Conservation (phyloP, 2,329 filamentous ascomycete species). For the Pyrenochaeta sp. region DNA sequence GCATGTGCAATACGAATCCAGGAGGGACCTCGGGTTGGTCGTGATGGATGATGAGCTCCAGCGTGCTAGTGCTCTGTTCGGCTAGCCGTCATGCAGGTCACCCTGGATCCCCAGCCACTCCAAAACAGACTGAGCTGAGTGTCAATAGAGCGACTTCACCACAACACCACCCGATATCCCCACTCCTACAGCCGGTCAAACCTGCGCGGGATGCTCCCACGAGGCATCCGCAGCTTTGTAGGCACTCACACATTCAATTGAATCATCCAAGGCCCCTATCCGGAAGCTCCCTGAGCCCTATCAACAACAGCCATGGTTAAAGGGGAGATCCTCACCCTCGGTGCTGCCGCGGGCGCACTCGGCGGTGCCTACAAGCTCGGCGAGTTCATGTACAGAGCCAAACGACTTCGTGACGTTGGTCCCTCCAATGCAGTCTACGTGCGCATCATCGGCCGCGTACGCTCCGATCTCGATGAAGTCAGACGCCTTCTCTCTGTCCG, state of each 20-base stretch:
- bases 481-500: slow-evolving; percentile 47
- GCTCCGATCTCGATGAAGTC: slow-evolving; percentile 49
- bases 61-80: slow-evolving; percentile 13
- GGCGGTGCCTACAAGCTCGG: slow-evolving; percentile 50
- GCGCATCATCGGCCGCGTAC: slow-evolving; percentile 49
- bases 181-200: slow-evolving; percentile 27
- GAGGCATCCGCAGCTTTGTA: slow-evolving; percentile 38
- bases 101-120: slow-evolving; percentile 26
- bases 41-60: slow-evolving; percentile 23
- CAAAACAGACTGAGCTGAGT: slow-evolving; percentile 31
- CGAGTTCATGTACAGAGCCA: slow-evolving; percentile 48
- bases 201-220: slow-evolving; percentile 46
- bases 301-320: slow-evolving; percentile 40
- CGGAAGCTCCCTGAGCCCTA: slow-evolving; percentile 17
- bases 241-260: slow-evolving; percentile 31
- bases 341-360: slow-evolving; percentile 43
- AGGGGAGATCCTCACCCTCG: slow-evolving; percentile 42
- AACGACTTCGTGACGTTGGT: slow-evolving; percentile 48
- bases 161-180: slow-evolving; percentile 27
- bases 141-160: slow-evolving; percentile 27
- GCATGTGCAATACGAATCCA: slow-evolving; percentile 12
- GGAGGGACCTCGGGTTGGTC: slow-evolving; percentile 29
- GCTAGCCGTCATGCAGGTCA: slow-evolving; percentile 17
- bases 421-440: slow-evolving; percentile 50
- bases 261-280: slow-evolving; percentile 14